Base-by-base conservation (phyloP, 73 alveolate genomes). In the Paramecium caudatum region DNA sequence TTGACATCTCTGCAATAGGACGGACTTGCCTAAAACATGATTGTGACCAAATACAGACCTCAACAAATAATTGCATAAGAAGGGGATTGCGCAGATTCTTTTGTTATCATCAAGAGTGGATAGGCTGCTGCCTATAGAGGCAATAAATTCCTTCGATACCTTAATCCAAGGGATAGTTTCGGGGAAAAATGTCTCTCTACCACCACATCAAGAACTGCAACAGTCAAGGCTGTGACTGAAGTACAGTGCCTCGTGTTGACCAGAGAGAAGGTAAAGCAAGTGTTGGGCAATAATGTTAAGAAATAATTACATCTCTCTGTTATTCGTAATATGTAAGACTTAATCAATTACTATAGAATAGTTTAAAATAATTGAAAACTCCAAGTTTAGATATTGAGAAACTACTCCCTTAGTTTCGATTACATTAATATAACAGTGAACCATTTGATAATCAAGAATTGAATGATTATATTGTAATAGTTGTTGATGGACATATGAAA, bases 221-320 rank as follows among this genome's bases (percentile, higher is more conserved):
- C 90, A 30, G 63, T 86, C 13, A 9, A 63, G 43, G 93, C 93
- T 41, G 15, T 86, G 10, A 83, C 82, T 13, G 91, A 69, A 16
- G 94, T 90, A 13, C 16, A 90, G 41, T 91, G 95, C 90, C 48
- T 91, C n/a, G 80, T 74, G 10, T 61, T 91, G 25, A 82, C 91
- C 4, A 86, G 94, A 70, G 94, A 90, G 17, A 82, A 37, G 12
- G 65, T 91, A 0, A 90, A 90, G 13, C 48, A 80, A 45, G 62
- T 88, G 15, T 47, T 91, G 19, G 91, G 94, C 1, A 47, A 91
- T 21, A 41, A 90, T 41, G 82, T 90, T 0, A 82, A 90, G 33
- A 33, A 47, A 27, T 34, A 68, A 39, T 47, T 90, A n/a, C 55
- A 91, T 16, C 47, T 34, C 34, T 82, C 82, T 39, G 90, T 90